Conservation (phyloP, 2,329 filamentous ascomycete genomes). For the Diaporthe helianthi region DNA sequence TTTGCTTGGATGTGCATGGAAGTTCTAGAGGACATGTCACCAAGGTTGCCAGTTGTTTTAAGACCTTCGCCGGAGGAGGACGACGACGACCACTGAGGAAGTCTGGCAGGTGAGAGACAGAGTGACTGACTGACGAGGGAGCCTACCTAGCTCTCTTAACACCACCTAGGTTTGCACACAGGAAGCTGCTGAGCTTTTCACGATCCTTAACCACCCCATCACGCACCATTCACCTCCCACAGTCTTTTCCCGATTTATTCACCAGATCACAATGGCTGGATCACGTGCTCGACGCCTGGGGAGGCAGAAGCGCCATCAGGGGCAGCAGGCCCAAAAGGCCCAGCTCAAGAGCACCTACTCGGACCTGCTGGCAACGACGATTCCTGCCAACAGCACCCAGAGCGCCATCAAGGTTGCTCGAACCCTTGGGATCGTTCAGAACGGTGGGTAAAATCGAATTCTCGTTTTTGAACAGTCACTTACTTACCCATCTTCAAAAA, state of each 20-base stretch:
- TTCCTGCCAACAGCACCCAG: not conserved
- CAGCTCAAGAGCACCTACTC: constrained; percentile 7
- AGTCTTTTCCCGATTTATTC: not conserved
- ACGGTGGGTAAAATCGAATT: not conserved
- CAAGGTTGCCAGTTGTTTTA: not conserved
- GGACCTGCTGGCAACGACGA: constrained; percentile 10
- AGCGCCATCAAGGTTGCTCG: constrained; percentile 11
- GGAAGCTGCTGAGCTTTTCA: not conserved
- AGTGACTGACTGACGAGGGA: too few relatives aligned
- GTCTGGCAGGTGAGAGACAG: not conserved
- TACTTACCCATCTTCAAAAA: not conserved
- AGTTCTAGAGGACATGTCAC: not conserved
- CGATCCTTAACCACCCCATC: not conserved
- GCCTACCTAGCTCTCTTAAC: too few relatives aligned
- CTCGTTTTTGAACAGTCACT: not conserved
- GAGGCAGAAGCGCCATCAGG: not conserved
- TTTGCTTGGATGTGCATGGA: too few relatives aligned
- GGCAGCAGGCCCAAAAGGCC: not conserved
- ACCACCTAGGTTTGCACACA: not conserved
- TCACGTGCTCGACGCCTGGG: not conserved
- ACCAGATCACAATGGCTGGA: not conserved
- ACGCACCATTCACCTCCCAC: not conserved
- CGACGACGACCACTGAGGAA: too few relatives aligned
- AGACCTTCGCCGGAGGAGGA: not conserved
- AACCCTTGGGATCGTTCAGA: constrained; percentile 2